Conservation (phyloP, 2,329 filamentous ascomycete species). For the Dothideomycetes sp. region DNA sequence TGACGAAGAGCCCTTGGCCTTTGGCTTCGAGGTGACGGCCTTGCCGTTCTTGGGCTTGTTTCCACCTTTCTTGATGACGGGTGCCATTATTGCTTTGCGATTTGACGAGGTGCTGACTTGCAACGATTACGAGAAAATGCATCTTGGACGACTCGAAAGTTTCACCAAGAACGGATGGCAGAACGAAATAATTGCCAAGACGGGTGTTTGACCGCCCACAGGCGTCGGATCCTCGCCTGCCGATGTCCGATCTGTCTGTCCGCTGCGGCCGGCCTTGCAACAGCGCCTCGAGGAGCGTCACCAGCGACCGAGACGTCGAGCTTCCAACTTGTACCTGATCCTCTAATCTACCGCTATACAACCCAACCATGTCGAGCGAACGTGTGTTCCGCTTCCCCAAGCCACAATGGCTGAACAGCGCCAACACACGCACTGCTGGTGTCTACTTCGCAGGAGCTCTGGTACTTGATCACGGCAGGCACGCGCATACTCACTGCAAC, state of each 20-base stretch:
- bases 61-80: conserved; percentile 6
- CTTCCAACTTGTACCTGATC: background rate
- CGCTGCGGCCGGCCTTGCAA: too few species aligned
- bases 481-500: background rate
- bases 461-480: conserved; percentile 35
- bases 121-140: too few species aligned
- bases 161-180: background rate
- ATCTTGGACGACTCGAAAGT: too few species aligned
- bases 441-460: conserved; percentile 58
- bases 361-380: conserved; percentile 38
- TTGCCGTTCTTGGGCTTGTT: conserved; percentile 17
- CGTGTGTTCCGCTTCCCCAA: conserved; percentile 59
- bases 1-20: conserved; percentile 14
- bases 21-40: conserved; percentile 19
- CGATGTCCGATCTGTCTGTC: too few species aligned
- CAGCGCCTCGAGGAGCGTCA: too few species aligned
- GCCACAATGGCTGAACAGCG: conserved; percentile 58
- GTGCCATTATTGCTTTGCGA: conserved; percentile 8
- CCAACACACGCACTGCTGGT: conserved; percentile 53
- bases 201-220: background rate
- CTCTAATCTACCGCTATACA: conserved; percentile 2
- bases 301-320: too few species aligned
- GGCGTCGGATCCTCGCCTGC: background rate
- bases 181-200: conserved; percentile 11
- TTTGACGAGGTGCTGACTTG: too few species aligned